Conservation (phyloP, 768 basidiomycete genomes). For the Boletus subcaerulescens region DNA sequence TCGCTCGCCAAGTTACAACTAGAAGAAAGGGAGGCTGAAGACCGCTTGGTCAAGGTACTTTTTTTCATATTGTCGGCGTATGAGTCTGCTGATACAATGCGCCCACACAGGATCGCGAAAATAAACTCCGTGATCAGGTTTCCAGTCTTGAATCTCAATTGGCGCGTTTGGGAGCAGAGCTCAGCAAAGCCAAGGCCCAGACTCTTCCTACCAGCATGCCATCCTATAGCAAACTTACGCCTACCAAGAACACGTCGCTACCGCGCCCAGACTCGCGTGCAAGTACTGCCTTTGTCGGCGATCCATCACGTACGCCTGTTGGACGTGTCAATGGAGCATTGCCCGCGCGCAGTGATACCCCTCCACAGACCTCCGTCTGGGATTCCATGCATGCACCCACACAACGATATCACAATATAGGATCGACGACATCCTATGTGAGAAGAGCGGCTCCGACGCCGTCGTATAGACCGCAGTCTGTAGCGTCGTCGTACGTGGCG, state of each 20-base stretch:
- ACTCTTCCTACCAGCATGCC: conserved; percentile 32
- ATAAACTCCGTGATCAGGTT: conserved; percentile 65
- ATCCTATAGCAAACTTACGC: conserved; percentile 38
- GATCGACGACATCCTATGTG: conserved; percentile 10
- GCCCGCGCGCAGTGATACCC: conserved; percentile 41
- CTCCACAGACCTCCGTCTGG: conserved; percentile 61
- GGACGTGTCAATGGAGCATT: conserved; percentile 33
- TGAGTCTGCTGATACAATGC: background rate
- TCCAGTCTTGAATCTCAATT: conserved; percentile 59
- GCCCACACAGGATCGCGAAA: conserved; percentile 60
- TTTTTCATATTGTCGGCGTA: background rate
- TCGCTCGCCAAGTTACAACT: conserved; percentile 66
- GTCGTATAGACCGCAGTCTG: conserved; percentile 35
- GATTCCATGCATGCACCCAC: conserved; percentile 65
- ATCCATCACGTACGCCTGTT: conserved; percentile 52
- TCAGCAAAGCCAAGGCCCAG: conserved; percentile 44
- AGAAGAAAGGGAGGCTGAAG: conserved; percentile 72
- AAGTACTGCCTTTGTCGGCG: conserved; percentile 55
- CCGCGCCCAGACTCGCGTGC: conserved; percentile 74
- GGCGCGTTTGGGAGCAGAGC: conserved; percentile 54
- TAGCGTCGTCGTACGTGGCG: conserved; percentile 48
- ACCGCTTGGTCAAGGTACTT: conserved; percentile 62
- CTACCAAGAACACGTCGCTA: conserved; percentile 38
- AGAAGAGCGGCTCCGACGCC: conserved; percentile 21
- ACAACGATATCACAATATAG: conserved; percentile 21